Conservation (phyloP, 2,329 filamentous ascomycete species). For the Pseudogymnoascus sp. region DNA sequence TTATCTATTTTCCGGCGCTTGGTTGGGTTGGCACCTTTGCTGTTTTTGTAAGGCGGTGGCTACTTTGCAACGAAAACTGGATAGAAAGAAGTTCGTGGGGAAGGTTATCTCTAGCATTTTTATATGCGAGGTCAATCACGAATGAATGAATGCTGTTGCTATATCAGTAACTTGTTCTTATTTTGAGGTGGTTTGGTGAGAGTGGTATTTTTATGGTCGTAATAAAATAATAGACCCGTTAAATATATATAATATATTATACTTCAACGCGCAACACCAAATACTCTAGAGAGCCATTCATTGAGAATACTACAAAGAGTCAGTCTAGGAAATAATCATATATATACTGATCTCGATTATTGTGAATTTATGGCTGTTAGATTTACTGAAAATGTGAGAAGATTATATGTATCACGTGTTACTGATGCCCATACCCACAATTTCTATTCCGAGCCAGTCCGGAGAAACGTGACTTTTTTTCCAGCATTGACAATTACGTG, state of each 20-base stretch:
- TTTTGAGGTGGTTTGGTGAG: not conserved
- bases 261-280: not conserved
- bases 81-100: not conserved
- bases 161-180: not conserved
- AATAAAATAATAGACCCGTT: not conserved
- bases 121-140: not conserved
- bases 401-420: not conserved
- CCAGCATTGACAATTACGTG: conserved; percentile 6
- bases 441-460: conserved; percentile 3
- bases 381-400: not conserved
- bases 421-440: not conserved
- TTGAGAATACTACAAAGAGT: not conserved
- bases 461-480: conserved; percentile 8
- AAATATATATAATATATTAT: conserved; percentile 7
- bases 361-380: not conserved
- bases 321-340: not conserved
- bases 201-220: not conserved
- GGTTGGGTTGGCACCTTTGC: conserved; percentile 3
- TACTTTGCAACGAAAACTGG: not conserved
- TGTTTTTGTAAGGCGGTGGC: conserved; percentile 3
- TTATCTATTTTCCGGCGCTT: not conserved
- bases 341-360: not conserved
- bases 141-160: not conserved
- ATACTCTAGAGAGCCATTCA: not conserved
- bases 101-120: not conserved